A percentile compares a stretch with the other conserved stretches of the same genome.
These are phyloP conservation scores for Sporothrix pseudoabietina DNA, from an alignment of 2,329 filamentous ascomycete genomes.

Conservation along the genomic window DNA sequence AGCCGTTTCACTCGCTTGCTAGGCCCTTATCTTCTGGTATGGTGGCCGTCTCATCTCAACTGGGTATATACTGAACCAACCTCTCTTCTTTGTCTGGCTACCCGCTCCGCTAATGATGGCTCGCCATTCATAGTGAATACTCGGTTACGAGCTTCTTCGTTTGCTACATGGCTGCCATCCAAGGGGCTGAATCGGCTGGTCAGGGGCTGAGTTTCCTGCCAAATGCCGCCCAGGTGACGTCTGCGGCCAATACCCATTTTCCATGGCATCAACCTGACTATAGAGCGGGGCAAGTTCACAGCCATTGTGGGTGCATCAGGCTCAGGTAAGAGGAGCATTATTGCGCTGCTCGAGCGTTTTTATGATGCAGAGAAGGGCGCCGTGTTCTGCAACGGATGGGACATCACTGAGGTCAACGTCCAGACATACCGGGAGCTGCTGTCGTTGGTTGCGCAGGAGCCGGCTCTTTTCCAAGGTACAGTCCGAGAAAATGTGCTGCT, in stretches of 20 bases:
- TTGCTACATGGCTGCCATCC: slow-evolving; percentile 66
- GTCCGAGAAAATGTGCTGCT: slow-evolving; percentile 71
- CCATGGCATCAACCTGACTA: slow-evolving; percentile 62
- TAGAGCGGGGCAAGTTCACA: slow-evolving; percentile 69
- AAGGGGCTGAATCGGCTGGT: slow-evolving; percentile 68
- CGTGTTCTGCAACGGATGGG: slow-evolving; percentile 64
- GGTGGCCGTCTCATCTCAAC: slow-evolving; percentile 60
- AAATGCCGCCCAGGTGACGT: slow-evolving; percentile 62
- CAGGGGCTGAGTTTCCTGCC: slow-evolving; percentile 68
- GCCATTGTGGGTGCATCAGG: slow-evolving; percentile 71
- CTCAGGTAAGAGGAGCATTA: slow-evolving; percentile 69
- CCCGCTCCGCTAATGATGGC: background rate
- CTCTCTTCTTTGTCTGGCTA: background rate
- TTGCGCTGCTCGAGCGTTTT: slow-evolving; percentile 68
- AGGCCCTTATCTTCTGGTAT: slow-evolving; percentile 69
- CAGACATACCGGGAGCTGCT: slow-evolving; percentile 64
- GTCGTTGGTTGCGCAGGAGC: slow-evolving; percentile 74
- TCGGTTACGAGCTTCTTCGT: slow-evolving; percentile 53
- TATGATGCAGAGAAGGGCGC: slow-evolving; percentile 67
- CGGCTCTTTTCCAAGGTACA: slow-evolving; percentile 69
- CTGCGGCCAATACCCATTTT: slow-evolving; percentile 62
- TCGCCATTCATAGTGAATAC: slow-evolving; percentile 48
- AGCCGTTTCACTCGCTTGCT: slow-evolving; percentile 58
- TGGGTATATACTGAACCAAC: slow-evolving; percentile 18
- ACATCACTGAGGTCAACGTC: slow-evolving; percentile 62